Evolutionary conservation across 768 basidiomycete species (phyloP).

Genomic region (Tulasnella sp.): DNA sequence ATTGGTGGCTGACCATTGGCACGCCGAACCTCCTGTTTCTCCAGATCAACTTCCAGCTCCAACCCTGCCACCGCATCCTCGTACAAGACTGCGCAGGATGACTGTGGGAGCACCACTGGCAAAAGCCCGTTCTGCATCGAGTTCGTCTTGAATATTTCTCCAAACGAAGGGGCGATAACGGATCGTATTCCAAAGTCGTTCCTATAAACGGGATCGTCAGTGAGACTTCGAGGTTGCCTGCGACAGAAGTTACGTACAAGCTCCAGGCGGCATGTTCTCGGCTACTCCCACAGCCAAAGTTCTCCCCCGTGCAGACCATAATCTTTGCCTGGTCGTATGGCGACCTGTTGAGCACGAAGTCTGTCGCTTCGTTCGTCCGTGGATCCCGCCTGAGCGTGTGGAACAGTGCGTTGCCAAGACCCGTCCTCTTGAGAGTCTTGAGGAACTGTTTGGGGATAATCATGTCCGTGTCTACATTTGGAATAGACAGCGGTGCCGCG

Average conservation of each 20-base stretch:
- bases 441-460: conserved; percentile 92
- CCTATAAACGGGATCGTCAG: conserved; percentile 27
- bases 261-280: conserved; percentile 88
- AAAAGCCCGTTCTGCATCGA: conserved; percentile 92
- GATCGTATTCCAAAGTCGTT: conserved; percentile 86
- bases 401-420: conserved; percentile 73
- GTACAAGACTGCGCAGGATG: conserved; percentile 57
- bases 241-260: conserved; percentile 33
- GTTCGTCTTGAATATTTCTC: conserved; percentile 83
- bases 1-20: conserved; percentile 58
- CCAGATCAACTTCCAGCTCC: conserved; percentile 74
- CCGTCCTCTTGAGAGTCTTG: conserved; percentile 83
- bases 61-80: conserved; percentile 63
- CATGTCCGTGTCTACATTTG: conserved; percentile 87
- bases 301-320: conserved; percentile 70
- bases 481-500: conserved; percentile 65
- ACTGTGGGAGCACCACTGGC: conserved; percentile 56
- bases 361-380: conserved; percentile 63
- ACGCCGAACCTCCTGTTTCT: conserved; percentile 59
- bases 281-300: conserved; percentile 86
- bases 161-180: conserved; percentile 78
- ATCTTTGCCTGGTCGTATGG: conserved; percentile 68
- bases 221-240: conserved; percentile 4
- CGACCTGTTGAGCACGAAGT: conserved; percentile 72
- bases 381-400: conserved; percentile 67